phyloP scores from a whole-genome alignment of 495 filamentous ascomycete species.

The Aspergillus bertholletiae region DNA sequence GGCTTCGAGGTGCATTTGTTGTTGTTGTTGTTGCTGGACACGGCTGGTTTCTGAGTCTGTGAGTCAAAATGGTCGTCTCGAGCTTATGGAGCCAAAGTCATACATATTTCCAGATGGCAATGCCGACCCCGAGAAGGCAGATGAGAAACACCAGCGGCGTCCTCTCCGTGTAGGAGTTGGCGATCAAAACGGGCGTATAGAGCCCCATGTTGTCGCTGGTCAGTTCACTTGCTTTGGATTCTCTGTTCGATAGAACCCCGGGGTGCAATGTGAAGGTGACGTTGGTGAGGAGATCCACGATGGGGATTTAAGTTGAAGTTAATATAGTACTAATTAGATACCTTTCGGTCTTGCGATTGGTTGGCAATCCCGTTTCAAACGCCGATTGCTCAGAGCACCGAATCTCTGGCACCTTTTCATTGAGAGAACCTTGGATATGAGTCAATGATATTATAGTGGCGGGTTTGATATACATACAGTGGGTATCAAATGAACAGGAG shows the following conservation, averaged over 20 bases:
- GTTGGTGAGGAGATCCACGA: not conserved
- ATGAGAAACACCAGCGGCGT: conserved; percentile 1
- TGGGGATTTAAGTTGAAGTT: not conserved
- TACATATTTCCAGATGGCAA: conserved; percentile 16
- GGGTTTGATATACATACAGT: conserved; percentile 10
- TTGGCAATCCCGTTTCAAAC: not conserved
- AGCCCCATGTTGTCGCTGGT: not conserved
- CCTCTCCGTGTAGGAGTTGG: not conserved
- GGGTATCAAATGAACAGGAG: conserved; percentile 12
- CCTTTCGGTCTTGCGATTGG: conserved; percentile 5
- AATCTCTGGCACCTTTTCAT: not conserved
- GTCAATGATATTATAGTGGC: not conserved
- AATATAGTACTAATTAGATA: conserved; percentile 3
- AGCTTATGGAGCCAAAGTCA: not conserved
- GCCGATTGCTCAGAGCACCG: conserved; percentile 11
- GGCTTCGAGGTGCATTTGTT: not conserved
- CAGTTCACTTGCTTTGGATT: not conserved
- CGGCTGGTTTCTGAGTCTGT: not conserved
- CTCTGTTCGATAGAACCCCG: not conserved
- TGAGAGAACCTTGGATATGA: not conserved
- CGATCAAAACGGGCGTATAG: not conserved
- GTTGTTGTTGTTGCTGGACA: too few species aligned
- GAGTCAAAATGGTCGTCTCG: too few species aligned
- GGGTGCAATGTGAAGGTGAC: not conserved
- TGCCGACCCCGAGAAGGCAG: conserved; percentile 1